Conservation (phyloP, 345 rosid genomes). For the Eutrema yunnanense region DNA sequence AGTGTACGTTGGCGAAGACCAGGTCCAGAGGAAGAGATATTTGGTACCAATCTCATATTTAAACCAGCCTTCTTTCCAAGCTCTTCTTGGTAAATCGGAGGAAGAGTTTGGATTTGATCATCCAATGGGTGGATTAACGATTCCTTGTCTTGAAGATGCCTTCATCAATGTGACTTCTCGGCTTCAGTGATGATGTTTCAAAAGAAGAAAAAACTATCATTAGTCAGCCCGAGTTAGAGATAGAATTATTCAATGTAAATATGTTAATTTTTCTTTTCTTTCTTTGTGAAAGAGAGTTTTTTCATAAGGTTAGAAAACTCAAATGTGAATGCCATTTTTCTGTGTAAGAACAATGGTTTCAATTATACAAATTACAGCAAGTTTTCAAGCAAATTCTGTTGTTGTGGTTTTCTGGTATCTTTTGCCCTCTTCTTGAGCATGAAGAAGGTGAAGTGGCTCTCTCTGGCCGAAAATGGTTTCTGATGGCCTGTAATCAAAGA, state of each 20-base stretch:
- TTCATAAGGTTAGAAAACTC: no score
- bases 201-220: background rate
- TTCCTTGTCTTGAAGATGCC: slow-evolving; percentile 41
- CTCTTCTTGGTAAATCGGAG: slow-evolving; percentile 35
- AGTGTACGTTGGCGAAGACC: slow-evolving; percentile 40
- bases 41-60: slow-evolving; percentile 39
- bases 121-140: slow-evolving; percentile 46
- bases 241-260: background rate
- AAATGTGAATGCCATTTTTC: background rate
- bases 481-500: no score
- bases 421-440: no score
- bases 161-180: slow-evolving; percentile 34
- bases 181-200: slow-evolving; percentile 5
- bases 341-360: background rate
- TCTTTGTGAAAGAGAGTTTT: background rate
- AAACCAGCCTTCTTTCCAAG: slow-evolving; percentile 39
- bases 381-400: background rate
- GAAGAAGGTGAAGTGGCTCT: no score
- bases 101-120: slow-evolving; percentile 47
- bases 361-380: background rate
- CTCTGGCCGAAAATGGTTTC: no score
- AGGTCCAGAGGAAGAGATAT: slow-evolving; percentile 31
- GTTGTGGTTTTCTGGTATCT: no score
- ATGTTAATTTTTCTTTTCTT: background rate
- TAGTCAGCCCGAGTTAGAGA: background rate